phyloP scores from a whole-genome alignment of 306 rosid genomes.

The Rosa chinensis region DNA sequence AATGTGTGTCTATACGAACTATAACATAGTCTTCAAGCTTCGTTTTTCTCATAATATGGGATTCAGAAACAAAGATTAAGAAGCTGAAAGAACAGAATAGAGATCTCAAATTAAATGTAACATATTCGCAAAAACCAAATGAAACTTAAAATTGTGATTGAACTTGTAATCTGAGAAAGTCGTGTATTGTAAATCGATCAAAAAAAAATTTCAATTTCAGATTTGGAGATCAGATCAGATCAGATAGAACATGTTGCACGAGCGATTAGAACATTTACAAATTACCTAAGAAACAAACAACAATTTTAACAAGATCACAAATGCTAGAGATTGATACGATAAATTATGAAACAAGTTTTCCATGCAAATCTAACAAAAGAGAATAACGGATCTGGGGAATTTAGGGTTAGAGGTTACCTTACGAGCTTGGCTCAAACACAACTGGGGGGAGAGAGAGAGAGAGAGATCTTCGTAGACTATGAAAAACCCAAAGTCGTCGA shows the following conservation, averaged over 20 bases:
- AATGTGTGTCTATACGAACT: not conserved
- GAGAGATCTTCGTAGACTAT: constrained; percentile 44
- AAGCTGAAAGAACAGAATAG: not conserved
- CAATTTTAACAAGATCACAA: not conserved
- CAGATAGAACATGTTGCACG: not conserved
- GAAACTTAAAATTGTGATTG: not conserved
- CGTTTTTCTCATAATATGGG: not conserved
- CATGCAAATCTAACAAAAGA: not conserved
- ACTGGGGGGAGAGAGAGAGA: not conserved
- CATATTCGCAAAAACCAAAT: constrained; percentile 2
- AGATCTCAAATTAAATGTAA: not conserved
- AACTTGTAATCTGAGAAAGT: not conserved
- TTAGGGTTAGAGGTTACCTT: constrained; percentile 23
- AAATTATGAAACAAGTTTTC: not conserved
- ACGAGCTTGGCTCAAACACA: not conserved
- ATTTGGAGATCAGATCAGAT: constrained; percentile 21
- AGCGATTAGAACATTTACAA: not conserved
- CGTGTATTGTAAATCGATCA: not conserved
- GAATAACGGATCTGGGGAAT: not conserved
- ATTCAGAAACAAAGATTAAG: not conserved
- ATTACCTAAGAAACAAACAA: not conserved
- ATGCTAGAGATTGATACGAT: too few species aligned
- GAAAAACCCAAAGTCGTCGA: constrained; percentile 16
- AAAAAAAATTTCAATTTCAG: not conserved
- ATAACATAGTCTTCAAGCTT: not conserved